phyloP scores from a whole-genome alignment of 148 eudicot genomes.

The Diospyros kaki region DNA sequence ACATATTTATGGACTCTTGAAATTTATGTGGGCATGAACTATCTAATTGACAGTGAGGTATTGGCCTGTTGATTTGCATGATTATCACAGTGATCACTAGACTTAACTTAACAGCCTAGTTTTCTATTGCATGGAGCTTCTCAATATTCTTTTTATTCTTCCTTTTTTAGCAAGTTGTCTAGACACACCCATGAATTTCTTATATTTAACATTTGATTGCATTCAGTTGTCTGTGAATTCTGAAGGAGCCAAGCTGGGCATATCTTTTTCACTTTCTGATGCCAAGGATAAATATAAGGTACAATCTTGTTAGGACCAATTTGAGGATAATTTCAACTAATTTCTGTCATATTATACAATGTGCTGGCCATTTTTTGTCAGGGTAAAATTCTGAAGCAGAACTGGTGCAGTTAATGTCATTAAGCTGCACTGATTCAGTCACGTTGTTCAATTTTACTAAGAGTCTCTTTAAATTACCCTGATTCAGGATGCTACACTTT shows the following conservation, averaged over 20 bases:
- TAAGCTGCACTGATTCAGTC: neutral
- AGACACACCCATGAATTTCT: neutral
- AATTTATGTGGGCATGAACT: neutral
- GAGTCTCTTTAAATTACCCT: conserved; percentile 4
- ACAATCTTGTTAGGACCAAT: neutral
- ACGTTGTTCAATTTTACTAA: neutral
- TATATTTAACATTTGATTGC: neutral
- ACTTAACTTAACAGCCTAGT: neutral
- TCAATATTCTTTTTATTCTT: conserved; percentile 1
- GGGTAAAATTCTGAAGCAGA: neutral
- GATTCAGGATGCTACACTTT: conserved; percentile 57
- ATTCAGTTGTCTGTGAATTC: conserved; percentile 22
- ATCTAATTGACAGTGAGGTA: neutral
- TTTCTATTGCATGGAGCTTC: neutral
- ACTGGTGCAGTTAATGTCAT: neutral
- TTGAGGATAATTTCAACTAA: neutral
- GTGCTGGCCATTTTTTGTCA: neutral
- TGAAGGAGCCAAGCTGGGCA: conserved; percentile 32
- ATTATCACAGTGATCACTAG: too few species aligned
- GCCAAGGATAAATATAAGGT: conserved; percentile 65
- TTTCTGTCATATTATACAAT: neutral
- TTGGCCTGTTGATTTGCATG: too few species aligned
- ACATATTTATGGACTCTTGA: neutral
- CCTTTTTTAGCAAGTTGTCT: neutral
- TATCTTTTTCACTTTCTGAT: conserved; percentile 47